Evolutionary conservation across 495 filamentous ascomycete genomes (phyloP), one percentile per base, ranked within the genome.

Genomic region (Rostrohypoxylon terebratum): DNA sequence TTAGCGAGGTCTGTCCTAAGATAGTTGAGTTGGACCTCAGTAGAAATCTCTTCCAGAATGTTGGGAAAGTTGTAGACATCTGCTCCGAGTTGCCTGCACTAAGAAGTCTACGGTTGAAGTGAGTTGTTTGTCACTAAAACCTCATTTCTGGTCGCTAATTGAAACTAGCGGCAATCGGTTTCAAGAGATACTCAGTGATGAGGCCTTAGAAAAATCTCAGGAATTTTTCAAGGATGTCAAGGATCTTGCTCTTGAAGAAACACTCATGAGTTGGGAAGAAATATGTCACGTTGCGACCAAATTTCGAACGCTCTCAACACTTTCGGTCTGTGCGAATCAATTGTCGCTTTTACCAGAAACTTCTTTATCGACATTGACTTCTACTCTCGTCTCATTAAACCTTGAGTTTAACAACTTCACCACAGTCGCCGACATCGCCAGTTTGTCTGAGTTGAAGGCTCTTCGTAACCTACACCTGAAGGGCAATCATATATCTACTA

Each of bases 1-100:
- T 89, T 50, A 59, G 72, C 16, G 66, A 86, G 67, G 83, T 80
- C 10, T 90, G 87, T 42, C 87, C 89, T 0, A 87, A 91, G 63
- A 90, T 97, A 64, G 84, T 86, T 11, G 92, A 97, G 76, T 84
- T 99, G 33, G 95, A 98, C 77, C 79, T 99, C 36, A 94, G 93
- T 73, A 86, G 93, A 45, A 98, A 95, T 78, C 79, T 98, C 53
- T 88, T 98, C 72, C 87, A 88, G 64, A 80, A 77, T 14, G 89
- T 93, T 78, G 76, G 80, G 2, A 87, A 90, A 25, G 85, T 97
- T 20, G 84, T 86, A 45, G 80, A 85, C 16, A 91, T 99, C 31
- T 96, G 92, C 76, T 80, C 80, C 3, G 85, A 88, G 57, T 80
- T 98, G 7, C 82, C 86, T 25, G 78, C 78, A 42, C 74, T 99